phyloP scores from a whole-genome alignment of 345 rosid genomes.

The Citropsis articulata region DNA sequence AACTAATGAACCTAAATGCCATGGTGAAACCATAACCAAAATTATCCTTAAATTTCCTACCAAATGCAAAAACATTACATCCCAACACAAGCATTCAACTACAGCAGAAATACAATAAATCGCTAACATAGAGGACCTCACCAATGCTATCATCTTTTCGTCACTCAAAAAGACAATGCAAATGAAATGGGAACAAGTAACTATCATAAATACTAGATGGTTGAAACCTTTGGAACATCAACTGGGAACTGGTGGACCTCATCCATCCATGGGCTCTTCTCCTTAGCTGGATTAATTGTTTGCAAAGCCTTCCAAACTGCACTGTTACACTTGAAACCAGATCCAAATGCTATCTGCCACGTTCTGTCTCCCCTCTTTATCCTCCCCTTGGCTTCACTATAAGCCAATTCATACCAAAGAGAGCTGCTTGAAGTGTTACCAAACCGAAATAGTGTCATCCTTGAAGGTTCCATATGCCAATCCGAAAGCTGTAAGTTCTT shows the following conservation, averaged over 20 bases:
- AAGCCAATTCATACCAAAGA: conserved; percentile 54
- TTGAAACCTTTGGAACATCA: conserved; percentile 35
- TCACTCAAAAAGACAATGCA: neutral
- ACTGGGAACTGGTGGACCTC: conserved; percentile 47
- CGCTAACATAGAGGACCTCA: neutral
- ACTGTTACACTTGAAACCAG: conserved; percentile 63
- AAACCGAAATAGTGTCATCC: conserved; percentile 52
- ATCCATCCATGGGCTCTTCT: conserved; percentile 53
- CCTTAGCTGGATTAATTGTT: conserved; percentile 37
- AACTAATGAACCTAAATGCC: neutral
- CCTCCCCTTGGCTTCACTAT: conserved; percentile 58
- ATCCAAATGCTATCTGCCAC: conserved; percentile 68
- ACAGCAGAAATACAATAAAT: neutral
- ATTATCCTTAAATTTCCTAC: neutral
- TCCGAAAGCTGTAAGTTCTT: conserved; percentile 50
- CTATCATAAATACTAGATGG: conserved; percentile 17
- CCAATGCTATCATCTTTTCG: neutral
- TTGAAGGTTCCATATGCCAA: conserved; percentile 64
- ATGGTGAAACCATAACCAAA: neutral
- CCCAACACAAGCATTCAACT: neutral
- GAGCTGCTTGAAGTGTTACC: conserved; percentile 62
- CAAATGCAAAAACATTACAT: neutral
- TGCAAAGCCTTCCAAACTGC: conserved; percentile 62
- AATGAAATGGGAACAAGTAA: neutral
- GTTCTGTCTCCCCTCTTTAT: conserved; percentile 45